Evolutionary conservation across 257 asterid genomes (phyloP).

Genomic region (Nicotiana obtusifolia): DNA sequence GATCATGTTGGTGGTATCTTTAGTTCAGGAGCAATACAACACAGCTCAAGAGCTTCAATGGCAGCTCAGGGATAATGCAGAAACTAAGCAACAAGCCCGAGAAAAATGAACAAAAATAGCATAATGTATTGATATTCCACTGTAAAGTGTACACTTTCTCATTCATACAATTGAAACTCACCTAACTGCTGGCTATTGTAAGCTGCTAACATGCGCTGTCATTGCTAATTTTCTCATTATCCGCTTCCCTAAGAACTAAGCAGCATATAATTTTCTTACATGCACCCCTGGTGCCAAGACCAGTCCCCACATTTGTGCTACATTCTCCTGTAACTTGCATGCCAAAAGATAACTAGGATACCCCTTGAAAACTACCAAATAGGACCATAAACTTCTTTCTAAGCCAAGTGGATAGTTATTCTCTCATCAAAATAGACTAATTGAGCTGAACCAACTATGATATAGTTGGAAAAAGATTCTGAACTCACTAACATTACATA

Average conservation of each 20-base stretch:
- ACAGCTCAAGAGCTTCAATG: background rate
- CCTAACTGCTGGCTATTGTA: background rate
- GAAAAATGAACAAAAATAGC: too few species aligned
- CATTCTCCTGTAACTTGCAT: background rate
- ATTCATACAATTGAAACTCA: background rate
- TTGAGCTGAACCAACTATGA: background rate
- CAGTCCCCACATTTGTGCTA: background rate
- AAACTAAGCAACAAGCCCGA: too few species aligned
- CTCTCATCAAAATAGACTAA: background rate
- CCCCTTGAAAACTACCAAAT: background rate
- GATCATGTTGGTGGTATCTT: slow-evolving; percentile 12
- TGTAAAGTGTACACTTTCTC: background rate
- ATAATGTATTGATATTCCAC: too few species aligned
- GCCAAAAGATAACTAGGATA: background rate
- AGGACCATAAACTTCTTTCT: background rate
- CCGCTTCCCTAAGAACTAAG: too few species aligned
- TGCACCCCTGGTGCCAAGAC: background rate
- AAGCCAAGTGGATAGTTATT: background rate
- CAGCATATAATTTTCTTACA: background rate
- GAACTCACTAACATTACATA: background rate
- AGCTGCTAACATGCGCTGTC: background rate
- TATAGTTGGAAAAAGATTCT: background rate
- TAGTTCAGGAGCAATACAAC: background rate
- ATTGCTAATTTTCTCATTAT: too few species aligned
- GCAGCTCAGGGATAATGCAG: background rate